phyloP scores from a whole-genome alignment of 192 early-diverging fungal species.

The Coemansia umbellata region DNA sequence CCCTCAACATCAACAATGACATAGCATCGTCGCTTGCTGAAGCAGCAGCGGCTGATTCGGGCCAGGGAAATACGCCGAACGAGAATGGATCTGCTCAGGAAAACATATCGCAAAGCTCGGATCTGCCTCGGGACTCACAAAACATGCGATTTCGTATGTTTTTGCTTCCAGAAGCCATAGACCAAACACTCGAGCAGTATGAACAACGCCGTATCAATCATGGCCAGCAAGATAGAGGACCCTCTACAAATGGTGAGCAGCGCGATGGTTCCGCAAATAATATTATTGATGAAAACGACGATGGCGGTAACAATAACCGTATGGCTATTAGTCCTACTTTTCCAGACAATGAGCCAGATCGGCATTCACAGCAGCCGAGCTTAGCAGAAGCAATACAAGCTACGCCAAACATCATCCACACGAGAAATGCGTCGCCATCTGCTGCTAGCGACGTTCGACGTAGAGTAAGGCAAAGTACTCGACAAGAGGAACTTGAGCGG shows the following conservation, averaged over 20 bases:
- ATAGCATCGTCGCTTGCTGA: neutral
- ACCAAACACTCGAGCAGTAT: conserved; percentile 29
- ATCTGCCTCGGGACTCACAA: no score
- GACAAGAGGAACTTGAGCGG: conserved; percentile 30
- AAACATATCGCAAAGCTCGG: neutral
- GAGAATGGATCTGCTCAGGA: conserved; percentile 1
- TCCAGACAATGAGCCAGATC: no score
- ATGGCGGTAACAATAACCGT: no score
- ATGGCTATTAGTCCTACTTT: no score
- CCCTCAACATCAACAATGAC: neutral
- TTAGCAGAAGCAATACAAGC: no score
- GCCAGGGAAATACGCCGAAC: no score
- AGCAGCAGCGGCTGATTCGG: neutral
- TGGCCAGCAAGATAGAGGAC: neutral
- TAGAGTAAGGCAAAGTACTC: conserved; percentile 2
- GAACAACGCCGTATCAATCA: neutral
- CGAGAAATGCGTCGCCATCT: neutral
- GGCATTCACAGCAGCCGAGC: no score
- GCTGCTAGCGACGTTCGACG: conserved; percentile 19
- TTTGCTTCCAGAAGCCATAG: conserved; percentile 39
- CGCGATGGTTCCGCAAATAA: no score
- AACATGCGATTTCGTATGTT: conserved; percentile 37
- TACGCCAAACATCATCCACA: no score
- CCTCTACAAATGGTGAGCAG: neutral
- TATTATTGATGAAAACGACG: no score